Base-by-base conservation (phyloP, 1,284 basidiomycete species). In the Cryptococcus depauperatus region DNA sequence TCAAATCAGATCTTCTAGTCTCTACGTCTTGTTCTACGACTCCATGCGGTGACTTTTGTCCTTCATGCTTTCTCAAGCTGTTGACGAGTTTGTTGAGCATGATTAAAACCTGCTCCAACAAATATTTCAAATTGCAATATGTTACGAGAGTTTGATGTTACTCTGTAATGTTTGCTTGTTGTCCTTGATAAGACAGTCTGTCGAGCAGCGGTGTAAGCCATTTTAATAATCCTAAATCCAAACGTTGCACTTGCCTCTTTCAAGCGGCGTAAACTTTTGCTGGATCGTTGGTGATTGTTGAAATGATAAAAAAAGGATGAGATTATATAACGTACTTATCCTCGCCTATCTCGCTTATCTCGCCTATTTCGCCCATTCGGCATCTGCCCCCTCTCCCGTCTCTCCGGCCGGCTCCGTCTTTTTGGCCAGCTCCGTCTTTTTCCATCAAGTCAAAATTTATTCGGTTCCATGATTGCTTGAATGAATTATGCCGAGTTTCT, bases 21-120 rank as follows among this genome's bases (percentile, higher is more conserved):
- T 16, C 29, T 13, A 13, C 3, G 29, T 30, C 29, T 11, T 16
- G 5, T 13, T 13, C 29, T 30, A 13, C 29, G 16, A 3, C 16
- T 30, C n/a, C 29, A 30, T 10, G 3, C 16, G 11, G 29, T 5
- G 29, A 16, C 29, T 3, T 5, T 29, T 29, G 28, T 29, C 29
- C 3, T 30, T 16, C 11, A 30, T 30, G 29, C 13, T 5, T 11
- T 30, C 29, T 30, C 16, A 3, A 11, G 16, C 16, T 11, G 71
- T 5, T 30, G 13, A 30, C 11, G 29, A 30, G 29, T 30, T 30
- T 11, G 29, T 30, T 30, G 29, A 30, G 29, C 11, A 30, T 16
- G 16, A 16, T 5, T 11, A 30, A 5, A n/a, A n/a, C n/a, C n/a
- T n/a, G n/a, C n/a, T n/a, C n/a, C n/a, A n/a, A n/a, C n/a, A n/a